Evolutionary conservation across 352 stramenopile species (phyloP).

Genomic region (Phytopythium kandeliae): DNA sequence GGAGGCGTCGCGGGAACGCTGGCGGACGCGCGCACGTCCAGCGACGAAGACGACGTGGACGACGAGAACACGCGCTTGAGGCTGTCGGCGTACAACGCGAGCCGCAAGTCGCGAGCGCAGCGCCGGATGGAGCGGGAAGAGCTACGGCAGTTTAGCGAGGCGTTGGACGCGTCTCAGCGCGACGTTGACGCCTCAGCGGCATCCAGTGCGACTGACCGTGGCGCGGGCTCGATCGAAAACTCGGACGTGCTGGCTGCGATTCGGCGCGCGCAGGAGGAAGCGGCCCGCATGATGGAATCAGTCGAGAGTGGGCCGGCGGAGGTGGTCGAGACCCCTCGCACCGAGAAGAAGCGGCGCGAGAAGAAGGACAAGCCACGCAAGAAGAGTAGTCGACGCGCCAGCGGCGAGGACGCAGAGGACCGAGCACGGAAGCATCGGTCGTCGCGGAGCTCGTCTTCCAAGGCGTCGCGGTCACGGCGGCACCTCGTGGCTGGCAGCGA

Average conservation of each 20-base stretch:
- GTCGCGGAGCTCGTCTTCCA: conserved; percentile 6
- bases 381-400: neutral
- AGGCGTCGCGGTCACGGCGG: conserved; percentile 19
- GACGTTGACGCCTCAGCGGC: neutral
- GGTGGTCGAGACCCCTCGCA: neutral
- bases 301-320: neutral
- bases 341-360: conserved; percentile 25
- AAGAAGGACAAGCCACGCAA: conserved; percentile 14
- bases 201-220: conserved; percentile 1
- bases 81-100: conserved; percentile 47
- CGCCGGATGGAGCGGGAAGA: conserved; percentile 43
- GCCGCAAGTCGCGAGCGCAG: conserved; percentile 27
- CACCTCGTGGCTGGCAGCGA: conserved; percentile 3
- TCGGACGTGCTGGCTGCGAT: conserved; percentile 66
- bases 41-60: conserved; percentile 32
- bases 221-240: conserved; percentile 18
- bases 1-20: neutral
- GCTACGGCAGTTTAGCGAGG: conserved; percentile 22
- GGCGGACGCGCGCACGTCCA: conserved; percentile 10
- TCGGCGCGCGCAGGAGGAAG: conserved; percentile 55
- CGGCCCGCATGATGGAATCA: conserved; percentile 47
- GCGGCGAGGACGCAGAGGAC: conserved; percentile 1
- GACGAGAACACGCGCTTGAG: conserved; percentile 18
- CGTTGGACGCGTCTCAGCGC: conserved; percentile 14
- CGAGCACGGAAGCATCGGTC: neutral